Evolutionary conservation across 179 eudicot genomes (phyloP), one percentile per base, ranked within the genome.

Genomic region (Heliamphora pulchella): DNA sequence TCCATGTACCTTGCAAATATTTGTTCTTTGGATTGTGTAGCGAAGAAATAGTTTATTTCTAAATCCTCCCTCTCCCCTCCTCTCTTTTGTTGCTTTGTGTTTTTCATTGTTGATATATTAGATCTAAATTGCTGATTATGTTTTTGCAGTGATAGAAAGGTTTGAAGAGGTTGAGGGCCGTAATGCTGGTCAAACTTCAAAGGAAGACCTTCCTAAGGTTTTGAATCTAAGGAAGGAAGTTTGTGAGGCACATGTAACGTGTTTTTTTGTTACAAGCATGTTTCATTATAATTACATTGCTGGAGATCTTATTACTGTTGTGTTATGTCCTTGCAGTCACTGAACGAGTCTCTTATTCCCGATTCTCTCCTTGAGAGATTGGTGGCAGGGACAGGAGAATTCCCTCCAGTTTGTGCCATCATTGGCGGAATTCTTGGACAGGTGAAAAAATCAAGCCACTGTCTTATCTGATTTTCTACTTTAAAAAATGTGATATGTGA

Each of bases 381-480:
- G 81, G 82, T 93, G 31, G 87, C 77, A 11, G 93, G 89, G 22
- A 81, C 82, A 74, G 51, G 79, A 78, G 99, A 94, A 83, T 92
- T 92, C 68, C 99, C 99, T 66, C 96, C 98, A 0, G 96, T 94
- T 44, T 93, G 97, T 90, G 98, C 99, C 75, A 84, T 96, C 71
- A 63, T 96, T 65, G 99, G 98, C 8, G 99, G 98, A 79, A 91
- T 96, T 74, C 93, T 96, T 20, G 98, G 98, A 81, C 99, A 96
- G 98, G 99, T 96, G 75, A 69, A 17, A 44, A 44, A 1, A 43
- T 20, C 1, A 3, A 50, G 39, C 4, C 41, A 8, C 1, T 57
- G 0, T 13, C 8, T 55, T 17, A 15, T 58, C 9, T 31, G 3
- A 2, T 70, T 6, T 44, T 43, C 47, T 63, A 1, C 0, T 41